These are phyloP conservation scores for Mycena sp. DNA, from an alignment of 1,284 basidiomycete species.

Conservation along the genomic window DNA sequence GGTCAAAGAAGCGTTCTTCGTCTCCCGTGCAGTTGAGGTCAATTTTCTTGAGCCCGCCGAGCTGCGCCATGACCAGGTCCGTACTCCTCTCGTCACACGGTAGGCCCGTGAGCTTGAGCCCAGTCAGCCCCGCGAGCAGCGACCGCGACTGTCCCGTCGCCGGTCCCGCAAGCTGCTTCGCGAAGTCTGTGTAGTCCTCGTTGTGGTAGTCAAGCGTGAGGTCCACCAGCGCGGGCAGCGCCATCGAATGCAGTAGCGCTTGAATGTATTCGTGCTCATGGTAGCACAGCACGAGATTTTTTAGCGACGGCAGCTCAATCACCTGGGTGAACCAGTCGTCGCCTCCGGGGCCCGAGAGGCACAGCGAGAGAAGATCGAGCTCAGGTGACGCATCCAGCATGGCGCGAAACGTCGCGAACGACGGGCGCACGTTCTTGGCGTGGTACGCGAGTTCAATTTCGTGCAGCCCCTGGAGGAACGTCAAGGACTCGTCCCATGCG, in stretches of 20 bases:
- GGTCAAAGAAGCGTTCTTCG: slow-evolving; percentile 49
- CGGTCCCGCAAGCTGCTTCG: slow-evolving; percentile 49
- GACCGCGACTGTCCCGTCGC: slow-evolving; percentile 45
- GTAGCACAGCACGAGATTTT: slow-evolving; percentile 57
- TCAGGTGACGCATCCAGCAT: slow-evolving; percentile 60
- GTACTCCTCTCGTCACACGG: slow-evolving; percentile 47
- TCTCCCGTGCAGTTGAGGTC: slow-evolving; percentile 53
- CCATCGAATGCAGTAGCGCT: slow-evolving; percentile 58
- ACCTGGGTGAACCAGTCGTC: slow-evolving; percentile 35
- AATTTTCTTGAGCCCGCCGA: slow-evolving; percentile 53
- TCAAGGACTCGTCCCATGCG: slow-evolving; percentile 60
- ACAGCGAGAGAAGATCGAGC: slow-evolving; percentile 57
- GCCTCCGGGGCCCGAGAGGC: slow-evolving; percentile 61
- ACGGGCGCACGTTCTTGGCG: slow-evolving; percentile 63
- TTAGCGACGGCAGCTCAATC: slow-evolving; percentile 58
- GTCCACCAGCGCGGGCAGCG: slow-evolving; percentile 55
- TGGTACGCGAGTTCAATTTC: slow-evolving; percentile 68
- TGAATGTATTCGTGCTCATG: slow-evolving; percentile 53
- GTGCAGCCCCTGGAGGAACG: slow-evolving; percentile 52
- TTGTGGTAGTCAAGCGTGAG: slow-evolving; percentile 63
- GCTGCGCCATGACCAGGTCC: slow-evolving; percentile 52
- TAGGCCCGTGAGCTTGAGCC: slow-evolving; percentile 59
- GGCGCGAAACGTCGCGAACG: slow-evolving; percentile 56
- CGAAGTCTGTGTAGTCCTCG: slow-evolving; percentile 58
- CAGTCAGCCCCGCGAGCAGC: slow-evolving; percentile 54